Base-by-base conservation (phyloP, 2,329 filamentous ascomycete species). In the Penicillium sp. region DNA sequence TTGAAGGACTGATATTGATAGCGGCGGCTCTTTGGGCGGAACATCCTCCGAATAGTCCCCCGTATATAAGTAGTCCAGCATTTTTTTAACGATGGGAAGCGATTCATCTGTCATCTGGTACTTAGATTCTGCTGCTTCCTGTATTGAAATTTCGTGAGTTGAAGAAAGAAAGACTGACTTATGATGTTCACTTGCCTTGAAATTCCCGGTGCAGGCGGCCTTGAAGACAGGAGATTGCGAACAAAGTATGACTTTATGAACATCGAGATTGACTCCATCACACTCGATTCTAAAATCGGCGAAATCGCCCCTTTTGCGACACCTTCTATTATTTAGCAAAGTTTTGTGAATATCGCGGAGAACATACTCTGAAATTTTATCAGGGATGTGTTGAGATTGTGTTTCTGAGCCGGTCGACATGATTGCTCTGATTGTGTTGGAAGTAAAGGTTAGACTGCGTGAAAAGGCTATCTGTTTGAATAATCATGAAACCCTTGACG, bases 221-320 rank as follows among this genome's bases (percentile, higher is more conserved):
- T 21, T 26, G n/a, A 51, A 51, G 13, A 51, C 39, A 28, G 36
- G 16, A 19, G 37, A 51, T 16, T 51, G 24, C 9, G 48, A 51
- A n/a, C 39, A 45, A 26, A 51, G 23, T 36, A 51, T 37, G 28
- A 51, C 21, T 14, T 51, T 51, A 45, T 51, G 28, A 19, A 51
- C 39, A 18, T 51, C 11, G 13, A 51, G 14, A 5, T 45, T 6
- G 37, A 34, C 28, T 21, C 26, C 39, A 44, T 49, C 24, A 33
- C 31, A 34, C n/a, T n/a, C n/a, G 14, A 34, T 34, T 34, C 14
- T 34, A 5, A 34, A 34, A 34, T 34, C 31, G 31, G 14, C 14
- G 31, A 34, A 34, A 5, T 34, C 31, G 31, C 31, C 31, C 5
- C 14, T 34, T n/a, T 34, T 34, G 31, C 7, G 14, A 34, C 31